Evolutionary conservation across 208 protist species (phyloP).

Genomic region (Leishmania aethiopica): DNA sequence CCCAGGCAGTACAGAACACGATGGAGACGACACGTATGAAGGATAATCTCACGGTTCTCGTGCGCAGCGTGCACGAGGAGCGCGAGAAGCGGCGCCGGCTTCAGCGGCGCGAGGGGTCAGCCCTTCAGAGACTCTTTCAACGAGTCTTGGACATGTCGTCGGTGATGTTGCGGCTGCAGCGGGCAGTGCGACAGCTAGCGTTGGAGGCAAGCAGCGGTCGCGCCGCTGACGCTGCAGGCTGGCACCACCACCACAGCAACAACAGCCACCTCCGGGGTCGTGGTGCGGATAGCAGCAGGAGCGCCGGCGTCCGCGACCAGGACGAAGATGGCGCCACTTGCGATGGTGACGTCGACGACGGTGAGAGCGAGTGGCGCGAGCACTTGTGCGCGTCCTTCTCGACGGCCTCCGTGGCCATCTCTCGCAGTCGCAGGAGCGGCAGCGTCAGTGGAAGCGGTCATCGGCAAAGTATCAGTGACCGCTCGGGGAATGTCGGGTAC

Average conservation of each 20-base stretch:
- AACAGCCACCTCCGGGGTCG: not conserved
- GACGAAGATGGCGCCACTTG: not conserved
- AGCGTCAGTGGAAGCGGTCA: not conserved
- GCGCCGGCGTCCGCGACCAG: not conserved
- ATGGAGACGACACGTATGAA: slow-evolving; percentile 4
- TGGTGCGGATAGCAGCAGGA: not conserved
- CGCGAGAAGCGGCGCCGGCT: slow-evolving; percentile 10
- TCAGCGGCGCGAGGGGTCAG: not conserved
- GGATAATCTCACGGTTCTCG: not conserved
- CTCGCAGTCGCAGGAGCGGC: not conserved
- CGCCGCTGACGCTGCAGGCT: not conserved
- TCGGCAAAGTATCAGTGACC: not conserved
- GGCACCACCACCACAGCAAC: not conserved
- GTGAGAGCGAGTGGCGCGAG: not conserved
- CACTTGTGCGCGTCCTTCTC: slow-evolving; percentile 7
- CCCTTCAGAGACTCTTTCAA: not conserved
- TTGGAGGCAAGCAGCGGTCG: not conserved
- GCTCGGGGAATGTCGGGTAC: not conserved
- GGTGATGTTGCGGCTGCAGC: not conserved
- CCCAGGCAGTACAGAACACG: slow-evolving; percentile 7
- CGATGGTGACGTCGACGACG: not conserved
- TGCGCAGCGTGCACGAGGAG: slow-evolving; percentile 5
- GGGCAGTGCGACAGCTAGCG: not conserved
- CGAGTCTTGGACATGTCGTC: not conserved
- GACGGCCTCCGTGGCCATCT: not conserved